A percentile compares a stretch with the other conserved stretches of the same genome.
Conservation (phyloP, 129 eudicot genomes). For the Arctium lappa region DNA sequence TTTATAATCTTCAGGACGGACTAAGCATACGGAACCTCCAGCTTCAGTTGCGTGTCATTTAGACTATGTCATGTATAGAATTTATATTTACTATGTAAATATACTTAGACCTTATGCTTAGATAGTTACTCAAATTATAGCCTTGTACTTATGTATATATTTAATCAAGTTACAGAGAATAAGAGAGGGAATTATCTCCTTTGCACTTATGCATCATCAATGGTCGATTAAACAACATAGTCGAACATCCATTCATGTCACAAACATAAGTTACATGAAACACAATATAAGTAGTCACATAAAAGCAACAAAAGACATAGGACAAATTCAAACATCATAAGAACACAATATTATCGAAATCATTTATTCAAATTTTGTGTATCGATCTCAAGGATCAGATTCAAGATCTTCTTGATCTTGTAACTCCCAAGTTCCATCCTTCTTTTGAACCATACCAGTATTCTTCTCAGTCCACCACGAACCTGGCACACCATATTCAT, state of each 20-base stretch:
- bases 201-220: background rate
- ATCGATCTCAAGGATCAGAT: slow-evolving; percentile 8
- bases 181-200: background rate
- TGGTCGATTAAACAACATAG: background rate
- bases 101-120: background rate
- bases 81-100: background rate
- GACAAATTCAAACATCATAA: background rate
- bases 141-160: background rate
- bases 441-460: slow-evolving; percentile 70
- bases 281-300: background rate
- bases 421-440: slow-evolving; percentile 66
- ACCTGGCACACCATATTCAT: slow-evolving; percentile 51
- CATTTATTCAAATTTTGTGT: background rate
- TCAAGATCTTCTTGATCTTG: slow-evolving; percentile 52
- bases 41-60: no score
- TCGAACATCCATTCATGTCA: background rate
- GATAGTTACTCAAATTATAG: background rate
- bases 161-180: background rate
- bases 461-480: slow-evolving; percentile 59
- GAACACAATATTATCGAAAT: no score
- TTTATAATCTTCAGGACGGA: no score
- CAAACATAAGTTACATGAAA: background rate
- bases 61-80: background rate
- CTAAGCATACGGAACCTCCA: no score
- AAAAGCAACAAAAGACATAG: background rate